phyloP scores from a whole-genome alignment of 2,329 filamentous ascomycete genomes.

The Plectosphaerella cucumerina region DNA sequence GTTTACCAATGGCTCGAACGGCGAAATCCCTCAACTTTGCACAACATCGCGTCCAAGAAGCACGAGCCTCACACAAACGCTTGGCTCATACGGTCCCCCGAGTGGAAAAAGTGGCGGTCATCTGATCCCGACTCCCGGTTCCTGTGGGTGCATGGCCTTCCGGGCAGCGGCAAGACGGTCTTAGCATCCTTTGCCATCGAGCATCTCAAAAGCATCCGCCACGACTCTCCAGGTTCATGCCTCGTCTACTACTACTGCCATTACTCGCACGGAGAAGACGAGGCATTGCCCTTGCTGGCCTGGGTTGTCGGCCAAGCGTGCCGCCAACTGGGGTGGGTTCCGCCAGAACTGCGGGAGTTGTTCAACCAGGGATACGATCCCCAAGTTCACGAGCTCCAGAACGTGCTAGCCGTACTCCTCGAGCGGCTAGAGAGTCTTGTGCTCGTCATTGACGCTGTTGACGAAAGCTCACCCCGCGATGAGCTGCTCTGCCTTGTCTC shows the following conservation, averaged over 20 bases:
- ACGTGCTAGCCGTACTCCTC: background rate
- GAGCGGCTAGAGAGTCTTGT: background rate
- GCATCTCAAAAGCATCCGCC: background rate
- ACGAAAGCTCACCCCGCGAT: background rate
- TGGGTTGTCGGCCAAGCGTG: background rate
- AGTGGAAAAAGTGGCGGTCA: background rate
- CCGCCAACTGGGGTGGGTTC: background rate
- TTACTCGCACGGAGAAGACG: background rate
- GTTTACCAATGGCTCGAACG: conserved; percentile 1
- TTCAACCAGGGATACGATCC: background rate
- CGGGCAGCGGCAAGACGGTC: background rate
- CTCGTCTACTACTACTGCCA: conserved; percentile 1
- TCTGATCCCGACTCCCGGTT: background rate
- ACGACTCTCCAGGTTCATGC: background rate
- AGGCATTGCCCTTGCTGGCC: background rate
- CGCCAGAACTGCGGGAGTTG: background rate
- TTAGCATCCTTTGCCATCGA: background rate
- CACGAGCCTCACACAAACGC: conserved; percentile 1
- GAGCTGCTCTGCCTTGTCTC: background rate
- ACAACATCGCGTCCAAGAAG: conserved; percentile 1
- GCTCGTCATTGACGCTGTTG: background rate
- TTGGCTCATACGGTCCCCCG: background rate
- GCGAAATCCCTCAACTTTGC: conserved; percentile 1
- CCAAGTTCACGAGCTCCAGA: background rate
- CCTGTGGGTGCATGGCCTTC: background rate